These are phyloP conservation scores for Sistotremastrum suecicum DNA, from an alignment of 768 basidiomycete genomes.

Conservation along the genomic window DNA sequence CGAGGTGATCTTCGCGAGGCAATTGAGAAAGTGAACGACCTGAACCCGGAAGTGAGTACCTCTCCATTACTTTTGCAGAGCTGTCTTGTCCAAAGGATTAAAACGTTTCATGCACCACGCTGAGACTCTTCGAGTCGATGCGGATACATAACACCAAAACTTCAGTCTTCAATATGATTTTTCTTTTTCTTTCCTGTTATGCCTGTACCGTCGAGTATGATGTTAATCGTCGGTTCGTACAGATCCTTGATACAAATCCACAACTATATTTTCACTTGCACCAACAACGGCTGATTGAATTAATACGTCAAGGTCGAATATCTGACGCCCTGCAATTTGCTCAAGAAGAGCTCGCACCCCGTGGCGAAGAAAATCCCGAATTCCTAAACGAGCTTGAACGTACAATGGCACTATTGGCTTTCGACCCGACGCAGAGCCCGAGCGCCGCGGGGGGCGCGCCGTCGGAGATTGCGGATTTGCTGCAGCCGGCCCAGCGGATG, in stretches of 20 bases:
- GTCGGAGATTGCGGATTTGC: conserved; percentile 55
- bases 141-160: conserved; percentile 72
- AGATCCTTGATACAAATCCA: conserved; percentile 96
- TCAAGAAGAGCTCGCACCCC: conserved; percentile 84
- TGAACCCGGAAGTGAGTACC: conserved; percentile 85
- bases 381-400: conserved; percentile 85
- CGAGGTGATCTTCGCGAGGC: conserved; percentile 92
- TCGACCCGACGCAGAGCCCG: conserved; percentile 46
- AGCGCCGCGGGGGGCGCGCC: conserved; percentile 24
- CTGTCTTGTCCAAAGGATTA: conserved; percentile 51
- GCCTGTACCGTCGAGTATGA: conserved; percentile 10
- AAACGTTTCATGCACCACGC: conserved; percentile 97
- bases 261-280: conserved; percentile 90
- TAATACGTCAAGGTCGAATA: conserved; percentile 71
- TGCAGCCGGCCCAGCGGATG: conserved; percentile 79
- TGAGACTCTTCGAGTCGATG: conserved; percentile 70
- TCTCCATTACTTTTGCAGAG: conserved; percentile 5
- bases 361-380: conserved; percentile 89
- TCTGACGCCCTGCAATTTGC: conserved; percentile 80
- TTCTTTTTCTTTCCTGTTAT: conserved; percentile 12
- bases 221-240: conserved; percentile 9
- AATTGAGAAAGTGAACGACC: conserved; percentile 86
- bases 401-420: conserved; percentile 87
- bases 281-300: conserved; percentile 91
- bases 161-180: conserved; percentile 96